Conservation (phyloP, 106 monocot genomes). For the Platanthera zijinensis region DNA sequence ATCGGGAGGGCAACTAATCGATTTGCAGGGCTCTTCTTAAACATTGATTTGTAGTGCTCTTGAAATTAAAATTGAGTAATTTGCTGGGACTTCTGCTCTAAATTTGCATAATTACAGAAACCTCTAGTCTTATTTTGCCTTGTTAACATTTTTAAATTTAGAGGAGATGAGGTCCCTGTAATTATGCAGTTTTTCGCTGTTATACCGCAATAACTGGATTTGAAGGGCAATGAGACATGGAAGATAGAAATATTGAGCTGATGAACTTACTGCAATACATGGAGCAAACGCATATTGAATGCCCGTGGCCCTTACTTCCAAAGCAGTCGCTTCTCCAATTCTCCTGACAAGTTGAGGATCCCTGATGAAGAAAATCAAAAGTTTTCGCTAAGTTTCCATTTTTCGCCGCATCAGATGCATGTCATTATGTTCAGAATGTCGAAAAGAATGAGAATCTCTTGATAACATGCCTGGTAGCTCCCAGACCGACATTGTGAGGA, state of each 20-base stretch:
- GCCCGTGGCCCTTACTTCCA: constrained; percentile 56
- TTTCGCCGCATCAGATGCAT: background rate
- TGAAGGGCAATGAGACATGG: background rate
- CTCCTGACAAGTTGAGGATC: constrained; percentile 38
- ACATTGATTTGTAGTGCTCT: too few species aligned
- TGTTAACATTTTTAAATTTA: too few species aligned
- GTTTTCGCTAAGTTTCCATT: background rate
- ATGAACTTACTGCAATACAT: constrained; percentile 42
- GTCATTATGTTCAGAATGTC: background rate
- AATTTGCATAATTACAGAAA: background rate
- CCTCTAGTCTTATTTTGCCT: background rate
- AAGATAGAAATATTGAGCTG: background rate
- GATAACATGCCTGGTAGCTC: constrained; percentile 33
- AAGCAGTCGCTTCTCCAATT: constrained; percentile 51
- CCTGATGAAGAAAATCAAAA: constrained; percentile 11
- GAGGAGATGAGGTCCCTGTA: too few species aligned
- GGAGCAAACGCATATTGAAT: constrained; percentile 63
- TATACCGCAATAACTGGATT: background rate
- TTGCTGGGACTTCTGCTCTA: background rate
- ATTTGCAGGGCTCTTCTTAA: background rate
- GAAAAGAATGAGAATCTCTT: too few species aligned
- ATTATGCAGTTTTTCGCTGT: too few species aligned
- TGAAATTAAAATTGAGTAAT: background rate
- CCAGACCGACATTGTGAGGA: constrained; percentile 50
- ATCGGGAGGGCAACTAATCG: background rate